A percentile compares a stretch with the other conserved stretches of the same genome.
These are phyloP conservation scores for Posidonia oceanica DNA, from an alignment of 116 monocot species.

Conservation along the genomic window DNA sequence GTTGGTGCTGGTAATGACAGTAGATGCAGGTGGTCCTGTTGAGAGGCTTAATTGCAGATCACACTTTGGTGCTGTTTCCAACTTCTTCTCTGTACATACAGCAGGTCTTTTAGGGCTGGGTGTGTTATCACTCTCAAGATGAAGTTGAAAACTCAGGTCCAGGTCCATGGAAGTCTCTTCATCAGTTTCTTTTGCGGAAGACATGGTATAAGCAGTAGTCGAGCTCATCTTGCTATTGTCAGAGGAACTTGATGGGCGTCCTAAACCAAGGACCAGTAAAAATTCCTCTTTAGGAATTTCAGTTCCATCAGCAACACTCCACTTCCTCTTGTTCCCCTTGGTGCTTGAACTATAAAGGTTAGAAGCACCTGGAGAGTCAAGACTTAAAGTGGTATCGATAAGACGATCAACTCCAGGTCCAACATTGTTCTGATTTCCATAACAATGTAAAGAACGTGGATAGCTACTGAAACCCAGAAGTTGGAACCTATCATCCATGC, in stretches of 20 bases:
- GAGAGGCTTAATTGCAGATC: conserved; percentile 51
- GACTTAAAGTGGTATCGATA: conserved; percentile 5
- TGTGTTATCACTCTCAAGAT: conserved; percentile 23
- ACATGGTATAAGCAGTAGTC: conserved; percentile 29
- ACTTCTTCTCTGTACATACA: conserved; percentile 4
- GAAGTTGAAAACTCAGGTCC: conserved; percentile 35
- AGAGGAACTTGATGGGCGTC: conserved; percentile 30
- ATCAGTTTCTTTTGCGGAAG: conserved; percentile 43
- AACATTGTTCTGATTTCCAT: conserved; percentile 6
- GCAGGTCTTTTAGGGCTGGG: conserved; percentile 12
- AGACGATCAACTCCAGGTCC: neutral
- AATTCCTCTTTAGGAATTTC: conserved; percentile 14
- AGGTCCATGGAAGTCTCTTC: conserved; percentile 48
- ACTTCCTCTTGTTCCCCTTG: conserved; percentile 29
- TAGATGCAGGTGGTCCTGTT: conserved; percentile 29
- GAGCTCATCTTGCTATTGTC: conserved; percentile 61
- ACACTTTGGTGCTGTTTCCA: conserved; percentile 4
- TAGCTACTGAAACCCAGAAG: conserved; percentile 11
- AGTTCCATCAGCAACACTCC: conserved; percentile 9
- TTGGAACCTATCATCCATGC: conserved; percentile 22
- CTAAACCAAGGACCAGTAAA: conserved; percentile 24
- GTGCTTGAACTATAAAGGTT: conserved; percentile 11
- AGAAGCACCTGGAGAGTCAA: conserved; percentile 13
- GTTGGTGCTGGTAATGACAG: conserved; percentile 16
- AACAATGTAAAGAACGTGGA: neutral